Conservation (phyloP, 352 stramenopile species). For the Phytophthora citrophthora region DNA sequence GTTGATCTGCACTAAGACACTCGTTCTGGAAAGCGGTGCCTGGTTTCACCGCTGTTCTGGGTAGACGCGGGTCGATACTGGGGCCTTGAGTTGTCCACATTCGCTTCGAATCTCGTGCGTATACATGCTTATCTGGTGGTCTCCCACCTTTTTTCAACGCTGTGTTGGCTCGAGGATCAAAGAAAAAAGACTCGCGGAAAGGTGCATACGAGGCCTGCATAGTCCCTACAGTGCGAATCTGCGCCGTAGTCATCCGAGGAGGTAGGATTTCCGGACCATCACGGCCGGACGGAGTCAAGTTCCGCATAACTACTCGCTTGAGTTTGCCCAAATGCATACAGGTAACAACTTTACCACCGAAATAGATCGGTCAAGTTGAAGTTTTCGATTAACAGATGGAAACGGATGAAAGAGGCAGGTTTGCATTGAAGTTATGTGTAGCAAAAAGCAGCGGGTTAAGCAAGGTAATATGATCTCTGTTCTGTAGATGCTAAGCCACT, state of each 20-base stretch:
- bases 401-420: not conserved
- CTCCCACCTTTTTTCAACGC: conserved; percentile 45
- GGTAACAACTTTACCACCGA: conserved; percentile 33
- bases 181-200: conserved; percentile 76
- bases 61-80: conserved; percentile 50
- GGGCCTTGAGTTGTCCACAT: conserved; percentile 58
- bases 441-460: conserved; percentile 39
- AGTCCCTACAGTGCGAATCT: conserved; percentile 25
- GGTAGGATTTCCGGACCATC: conserved; percentile 20
- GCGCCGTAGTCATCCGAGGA: conserved; percentile 13
- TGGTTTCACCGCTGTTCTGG: conserved; percentile 60
- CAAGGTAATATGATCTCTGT: conserved; percentile 72
- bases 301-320: conserved; percentile 4
- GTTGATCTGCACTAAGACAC: conserved; percentile 60
- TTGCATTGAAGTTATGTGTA: conserved; percentile 21
- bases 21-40: conserved; percentile 75
- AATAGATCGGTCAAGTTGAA: conserved; percentile 28
- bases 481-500: conserved; percentile 62
- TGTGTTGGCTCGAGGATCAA: conserved; percentile 56
- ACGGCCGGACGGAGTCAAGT: not conserved
- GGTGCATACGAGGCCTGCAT: conserved; percentile 41
- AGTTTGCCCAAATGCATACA: not conserved
- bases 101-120: conserved; percentile 51
- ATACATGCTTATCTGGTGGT: conserved; percentile 37
- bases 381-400: conserved; percentile 2